These are phyloP conservation scores for Populus deltoides DNA, from an alignment of 345 rosid genomes.

Conservation along the genomic window DNA sequence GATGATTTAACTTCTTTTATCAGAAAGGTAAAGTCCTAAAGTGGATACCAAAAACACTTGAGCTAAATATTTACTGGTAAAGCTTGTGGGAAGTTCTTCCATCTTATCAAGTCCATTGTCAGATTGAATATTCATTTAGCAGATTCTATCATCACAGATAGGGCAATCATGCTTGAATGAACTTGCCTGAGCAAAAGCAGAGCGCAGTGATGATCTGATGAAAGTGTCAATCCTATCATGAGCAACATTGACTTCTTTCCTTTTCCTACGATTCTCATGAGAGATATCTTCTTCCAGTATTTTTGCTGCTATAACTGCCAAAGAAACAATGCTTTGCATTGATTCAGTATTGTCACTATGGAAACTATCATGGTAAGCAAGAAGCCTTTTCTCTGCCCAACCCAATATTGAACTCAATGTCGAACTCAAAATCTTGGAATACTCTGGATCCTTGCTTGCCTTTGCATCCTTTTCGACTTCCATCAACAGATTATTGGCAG, in stretches of 20 bases:
- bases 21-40: not conserved
- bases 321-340: slow-evolving; percentile 79
- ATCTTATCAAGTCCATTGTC: no score
- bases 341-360: slow-evolving; percentile 61
- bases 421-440: slow-evolving; percentile 74
- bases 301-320: slow-evolving; percentile 81
- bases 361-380: slow-evolving; percentile 84
- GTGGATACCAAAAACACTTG: not conserved
- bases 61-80: not conserved
- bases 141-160: not conserved
- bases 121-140: not conserved
- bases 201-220: slow-evolving; percentile 84
- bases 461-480: slow-evolving; percentile 97
- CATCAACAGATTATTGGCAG: slow-evolving; percentile 63
- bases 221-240: slow-evolving; percentile 68
- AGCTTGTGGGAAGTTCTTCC: no score
- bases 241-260: slow-evolving; percentile 39
- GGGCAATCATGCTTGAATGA: slow-evolving; percentile 8
- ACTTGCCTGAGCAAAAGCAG: slow-evolving; percentile 46
- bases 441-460: slow-evolving; percentile 74
- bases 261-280: slow-evolving; percentile 72
- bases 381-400: slow-evolving; percentile 96
- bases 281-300: slow-evolving; percentile 91
- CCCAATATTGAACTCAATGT: slow-evolving; percentile 71
- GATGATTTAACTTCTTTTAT: not conserved